Evolutionary conservation across 805 yeast genomes (phyloP).

Genomic region (Debaryomyces castellii): DNA sequence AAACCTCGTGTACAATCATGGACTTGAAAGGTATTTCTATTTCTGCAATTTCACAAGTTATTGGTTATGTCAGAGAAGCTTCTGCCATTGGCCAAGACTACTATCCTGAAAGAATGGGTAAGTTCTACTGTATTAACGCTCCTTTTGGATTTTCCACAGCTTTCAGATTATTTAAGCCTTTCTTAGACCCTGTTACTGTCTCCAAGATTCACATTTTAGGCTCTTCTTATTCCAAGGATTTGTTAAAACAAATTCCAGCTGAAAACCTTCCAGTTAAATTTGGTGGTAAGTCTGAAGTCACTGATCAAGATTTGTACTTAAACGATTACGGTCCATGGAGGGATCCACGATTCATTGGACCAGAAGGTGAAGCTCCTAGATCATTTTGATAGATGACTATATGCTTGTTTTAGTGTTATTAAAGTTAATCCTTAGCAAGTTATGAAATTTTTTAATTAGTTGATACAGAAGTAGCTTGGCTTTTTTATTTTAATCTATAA

Average conservation of each 20-base stretch:
- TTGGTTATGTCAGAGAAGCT: constrained; percentile 88
- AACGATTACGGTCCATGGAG: constrained; percentile 98
- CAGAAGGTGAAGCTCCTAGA: constrained; percentile 90
- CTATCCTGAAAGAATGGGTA: constrained; percentile 99
- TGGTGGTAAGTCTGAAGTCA: constrained; percentile 77
- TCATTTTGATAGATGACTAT: constrained; percentile 14
- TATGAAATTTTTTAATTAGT: background rate
- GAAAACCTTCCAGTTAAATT: constrained; percentile 89
- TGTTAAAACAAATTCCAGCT: constrained; percentile 87
- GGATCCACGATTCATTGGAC: constrained; percentile 82
- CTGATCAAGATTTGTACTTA: constrained; percentile 78
- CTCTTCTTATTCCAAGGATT: constrained; percentile 71
- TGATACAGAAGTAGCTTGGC: background rate
- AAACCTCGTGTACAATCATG: constrained; percentile 94
- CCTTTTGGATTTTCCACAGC: constrained; percentile 98
- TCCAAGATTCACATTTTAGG: constrained; percentile 90
- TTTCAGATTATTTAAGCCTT: constrained; percentile 86
- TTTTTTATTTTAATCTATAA: background rate
- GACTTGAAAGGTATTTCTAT: constrained; percentile 94
- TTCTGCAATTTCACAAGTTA: constrained; percentile 78
- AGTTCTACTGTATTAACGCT: constrained; percentile 91
- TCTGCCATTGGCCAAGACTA: constrained; percentile 93
- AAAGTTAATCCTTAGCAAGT: background rate
- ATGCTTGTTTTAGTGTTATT: background rate
- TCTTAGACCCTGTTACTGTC: constrained; percentile 96